Base-by-base conservation (phyloP, 768 basidiomycete species). In the Botryobasidium botryosum region DNA sequence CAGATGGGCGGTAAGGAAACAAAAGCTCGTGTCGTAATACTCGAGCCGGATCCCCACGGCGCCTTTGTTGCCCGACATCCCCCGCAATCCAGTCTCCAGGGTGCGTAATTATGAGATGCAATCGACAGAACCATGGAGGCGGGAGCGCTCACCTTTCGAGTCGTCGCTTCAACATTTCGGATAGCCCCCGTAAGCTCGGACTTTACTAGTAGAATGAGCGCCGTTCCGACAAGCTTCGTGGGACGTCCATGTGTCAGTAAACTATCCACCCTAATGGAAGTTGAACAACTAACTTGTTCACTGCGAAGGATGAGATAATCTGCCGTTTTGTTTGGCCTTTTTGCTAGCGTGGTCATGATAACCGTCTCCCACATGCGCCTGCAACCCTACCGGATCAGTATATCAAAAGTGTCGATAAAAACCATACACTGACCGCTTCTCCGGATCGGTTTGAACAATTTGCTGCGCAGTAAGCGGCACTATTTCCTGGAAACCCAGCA, bases 391-490 rank as follows among this genome's bases (percentile, higher is more conserved):
- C n/a, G 49, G 31, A n/a, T 33, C 17, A 18, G 32, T 38, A 4
- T 29, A 29, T 31, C 21, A 35, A 20, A 20, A n/a, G 38, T 32
- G 38, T 33, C 15, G 28, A 8, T 8, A n/a, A 18, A 18, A n/a
- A 18, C 10, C 10, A 29, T 31, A 29, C 25, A 43, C 65, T 20
- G 43, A 80, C 86, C 75, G 72, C 63, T 87, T 90, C 57, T 88
- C 87, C 1, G 91, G 88, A 61, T 96, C 91, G 5, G 90, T 80
- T 59, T 94, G 90, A 13, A 96, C 69, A 35, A 99, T 96, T 59
- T 96, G 91, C 55, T 91, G 87, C 2, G 94, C 87, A n/a, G 87
- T 96, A 38, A 99, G 70, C 3, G 90, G 88, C 0, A 99, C 94
- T 43, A 99, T 90, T 61, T 99, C 94, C 61, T 50, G 49, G 21